Evolutionary conservation across 1,139 yeast genomes (phyloP), one percentile per base, ranked within the genome.

Genomic region (Hansenula lynferdii): DNA sequence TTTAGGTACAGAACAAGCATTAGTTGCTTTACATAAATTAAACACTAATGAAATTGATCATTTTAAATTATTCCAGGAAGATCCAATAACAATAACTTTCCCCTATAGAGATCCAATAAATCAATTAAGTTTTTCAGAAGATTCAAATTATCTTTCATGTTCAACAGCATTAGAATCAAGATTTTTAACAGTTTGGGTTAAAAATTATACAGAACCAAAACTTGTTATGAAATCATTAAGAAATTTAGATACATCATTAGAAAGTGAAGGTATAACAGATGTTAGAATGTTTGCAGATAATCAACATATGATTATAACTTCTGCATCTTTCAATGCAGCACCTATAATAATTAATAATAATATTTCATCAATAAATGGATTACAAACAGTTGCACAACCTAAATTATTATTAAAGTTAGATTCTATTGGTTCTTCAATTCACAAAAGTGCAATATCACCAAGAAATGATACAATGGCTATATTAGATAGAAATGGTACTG

Each of bases 71-170:
- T 53, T 54, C 31, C 60, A 63, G 27, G 74, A 69, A 18, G 74
- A 68, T 42, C 83, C 85, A 5, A 74, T 82, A 5, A 79, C 94
- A 3, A 82, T 89, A 30, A 81, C 95, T 0, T 70, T 85, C 38
- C 96, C 97, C 0, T 86, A 85, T 57, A 65, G 87, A 32, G 97
- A 89, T 58, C 95, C 95, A 0, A 77, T 90, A 30, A 83, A 83
- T 47, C 68, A 83, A 5, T 60, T 89, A 11, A 75, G 76, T 34
- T 85, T 90, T 57, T 85, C 94, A 15, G 65, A 75, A 2, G 79
- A 82, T 39, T 85, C 90, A 2, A 64, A 76, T 2, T 84, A 83
- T 50, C 53, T 90, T 22, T 67, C 89, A 2, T 87, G 95, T 50
- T 80, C 92, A n/a, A 89, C 97, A 0, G 81, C 83, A 2, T 67